Percentiles rank a stretch among this genome's conserved stretches.
phyloP scores from a whole-genome alignment of 139 green algal genomes.

The Chlamydomonas sp. region DNA sequence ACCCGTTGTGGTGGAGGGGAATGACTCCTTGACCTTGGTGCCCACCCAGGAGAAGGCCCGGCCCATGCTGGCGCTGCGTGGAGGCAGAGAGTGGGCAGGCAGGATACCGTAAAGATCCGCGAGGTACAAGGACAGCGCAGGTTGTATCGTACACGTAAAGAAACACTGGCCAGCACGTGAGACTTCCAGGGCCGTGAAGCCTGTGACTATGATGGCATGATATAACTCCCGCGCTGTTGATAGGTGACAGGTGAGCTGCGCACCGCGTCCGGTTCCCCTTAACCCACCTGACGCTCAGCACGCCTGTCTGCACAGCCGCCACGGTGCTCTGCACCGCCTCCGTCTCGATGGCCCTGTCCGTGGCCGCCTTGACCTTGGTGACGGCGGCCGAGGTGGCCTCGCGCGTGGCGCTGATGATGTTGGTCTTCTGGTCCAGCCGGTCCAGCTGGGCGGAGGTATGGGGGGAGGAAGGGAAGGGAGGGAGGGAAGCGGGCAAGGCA shows the following conservation, averaged over 20 bases:
- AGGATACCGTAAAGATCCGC: background rate
- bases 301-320: background rate
- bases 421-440: slow-evolving; percentile 13
- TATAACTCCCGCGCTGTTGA: too few relatives aligned
- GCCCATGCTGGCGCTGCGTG: slow-evolving; percentile 13
- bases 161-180: too few relatives aligned
- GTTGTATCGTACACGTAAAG: too few relatives aligned
- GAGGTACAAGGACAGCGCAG: background rate
- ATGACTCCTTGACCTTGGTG: slow-evolving; percentile 25
- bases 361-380: slow-evolving; percentile 23
- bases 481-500: background rate
- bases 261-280: background rate
- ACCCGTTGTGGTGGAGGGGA: background rate
- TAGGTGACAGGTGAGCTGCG: too few relatives aligned
- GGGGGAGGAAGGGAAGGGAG: background rate
- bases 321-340: slow-evolving; percentile 12
- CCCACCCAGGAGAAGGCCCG: slow-evolving; percentile 24
- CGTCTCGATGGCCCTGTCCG: slow-evolving; percentile 17
- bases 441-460: slow-evolving; percentile 13
- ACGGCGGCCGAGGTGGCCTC: slow-evolving; percentile 16
- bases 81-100: background rate
- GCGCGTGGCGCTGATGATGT: slow-evolving; percentile 21
- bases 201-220: too few relatives aligned
- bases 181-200: too few relatives aligned
- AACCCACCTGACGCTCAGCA: slow-evolving; percentile 6